phyloP scores from a whole-genome alignment of 2,329 filamentous ascomycete genomes.

The Fusarium sp. region DNA sequence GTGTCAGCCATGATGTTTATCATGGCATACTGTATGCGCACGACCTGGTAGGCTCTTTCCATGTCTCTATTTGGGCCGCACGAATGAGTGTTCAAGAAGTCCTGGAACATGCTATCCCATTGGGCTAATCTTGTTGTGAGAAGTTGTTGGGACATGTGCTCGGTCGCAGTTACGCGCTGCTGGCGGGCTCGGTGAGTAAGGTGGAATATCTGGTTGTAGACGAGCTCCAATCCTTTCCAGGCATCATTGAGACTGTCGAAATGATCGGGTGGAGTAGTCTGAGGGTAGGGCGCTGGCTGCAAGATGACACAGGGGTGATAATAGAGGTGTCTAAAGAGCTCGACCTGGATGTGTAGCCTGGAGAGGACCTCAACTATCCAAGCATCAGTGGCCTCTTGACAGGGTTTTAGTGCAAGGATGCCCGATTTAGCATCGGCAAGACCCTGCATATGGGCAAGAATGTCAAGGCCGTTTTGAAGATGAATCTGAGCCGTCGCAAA shows the following conservation, averaged over 20 bases:
- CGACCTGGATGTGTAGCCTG: slow-evolving; percentile 46
- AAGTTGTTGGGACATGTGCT: slow-evolving; percentile 17
- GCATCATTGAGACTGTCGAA: slow-evolving; percentile 34
- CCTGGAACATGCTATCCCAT: slow-evolving; percentile 45
- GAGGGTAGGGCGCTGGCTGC: slow-evolving; percentile 5
- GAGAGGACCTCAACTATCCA: slow-evolving; percentile 58
- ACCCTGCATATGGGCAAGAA: slow-evolving; percentile 54
- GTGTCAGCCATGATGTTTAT: slow-evolving; percentile 56
- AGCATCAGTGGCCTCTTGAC: slow-evolving; percentile 51
- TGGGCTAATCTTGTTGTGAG: slow-evolving; percentile 27
- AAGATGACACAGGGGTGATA: slow-evolving; percentile 26
- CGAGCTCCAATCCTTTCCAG: slow-evolving; percentile 30
- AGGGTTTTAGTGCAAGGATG: slow-evolving; percentile 17
- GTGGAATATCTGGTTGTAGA: slow-evolving; percentile 41
- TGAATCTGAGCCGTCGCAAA: slow-evolving; percentile 37
- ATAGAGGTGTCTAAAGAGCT: slow-evolving; percentile 39
- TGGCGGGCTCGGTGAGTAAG: slow-evolving; percentile 31
- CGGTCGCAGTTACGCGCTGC: not conserved
- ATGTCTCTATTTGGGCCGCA: slow-evolving; percentile 31
- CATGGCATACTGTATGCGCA: slow-evolving; percentile 56
- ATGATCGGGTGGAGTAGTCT: not conserved
- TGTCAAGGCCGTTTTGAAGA: slow-evolving; percentile 33
- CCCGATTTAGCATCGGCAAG: slow-evolving; percentile 46
- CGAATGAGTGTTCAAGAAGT: slow-evolving; percentile 29
- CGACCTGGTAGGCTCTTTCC: slow-evolving; percentile 44